Percentiles rank a stretch among this genome's conserved stretches.
Evolutionary conservation across 2,329 filamentous ascomycete species (phyloP).

Genomic region (Apiospora malaysiana): DNA sequence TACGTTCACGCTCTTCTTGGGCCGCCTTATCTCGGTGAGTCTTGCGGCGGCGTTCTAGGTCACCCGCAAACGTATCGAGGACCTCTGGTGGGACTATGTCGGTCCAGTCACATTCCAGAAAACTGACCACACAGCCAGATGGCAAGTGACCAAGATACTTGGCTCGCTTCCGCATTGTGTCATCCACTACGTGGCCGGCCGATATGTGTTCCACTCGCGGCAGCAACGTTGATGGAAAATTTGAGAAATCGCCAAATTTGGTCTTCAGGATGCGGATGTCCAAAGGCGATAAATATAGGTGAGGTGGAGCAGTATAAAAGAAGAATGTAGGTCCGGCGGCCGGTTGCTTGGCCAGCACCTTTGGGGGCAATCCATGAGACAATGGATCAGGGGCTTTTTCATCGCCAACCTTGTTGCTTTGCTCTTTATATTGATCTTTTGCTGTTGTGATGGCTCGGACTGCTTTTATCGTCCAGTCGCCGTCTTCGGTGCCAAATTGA

Average conservation of each 20-base stretch:
- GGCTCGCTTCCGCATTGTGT: constrained; percentile 79
- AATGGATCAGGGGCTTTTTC: neutral
- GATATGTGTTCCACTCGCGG: constrained; percentile 90
- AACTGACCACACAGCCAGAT: constrained; percentile 87
- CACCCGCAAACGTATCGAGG: constrained; percentile 75
- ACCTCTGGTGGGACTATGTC: constrained; percentile 80
- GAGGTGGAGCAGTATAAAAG: constrained; percentile 87
- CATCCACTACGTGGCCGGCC: constrained; percentile 85
- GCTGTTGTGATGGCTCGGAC: constrained; percentile 74
- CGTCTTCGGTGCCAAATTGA: constrained; percentile 84
- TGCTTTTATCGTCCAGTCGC: constrained; percentile 90
- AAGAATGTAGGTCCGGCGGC: constrained; percentile 66
- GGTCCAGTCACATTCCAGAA: constrained; percentile 94
- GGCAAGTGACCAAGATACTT: constrained; percentile 90
- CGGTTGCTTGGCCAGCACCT: constrained; percentile 31
- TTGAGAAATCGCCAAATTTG: constrained; percentile 81
- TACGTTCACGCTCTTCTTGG: constrained; percentile 83
- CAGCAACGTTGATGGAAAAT: constrained; percentile 84
- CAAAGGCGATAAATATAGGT: constrained; percentile 87
- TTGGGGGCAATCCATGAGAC: neutral
- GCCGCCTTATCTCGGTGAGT: constrained; percentile 82
- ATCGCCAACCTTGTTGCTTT: constrained; percentile 38
- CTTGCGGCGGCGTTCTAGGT: constrained; percentile 78
- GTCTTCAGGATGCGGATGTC: constrained; percentile 93
- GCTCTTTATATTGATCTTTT: constrained; percentile 72